Base-by-base conservation (phyloP, 2,329 filamentous ascomycete species). In the Phoma sp. region DNA sequence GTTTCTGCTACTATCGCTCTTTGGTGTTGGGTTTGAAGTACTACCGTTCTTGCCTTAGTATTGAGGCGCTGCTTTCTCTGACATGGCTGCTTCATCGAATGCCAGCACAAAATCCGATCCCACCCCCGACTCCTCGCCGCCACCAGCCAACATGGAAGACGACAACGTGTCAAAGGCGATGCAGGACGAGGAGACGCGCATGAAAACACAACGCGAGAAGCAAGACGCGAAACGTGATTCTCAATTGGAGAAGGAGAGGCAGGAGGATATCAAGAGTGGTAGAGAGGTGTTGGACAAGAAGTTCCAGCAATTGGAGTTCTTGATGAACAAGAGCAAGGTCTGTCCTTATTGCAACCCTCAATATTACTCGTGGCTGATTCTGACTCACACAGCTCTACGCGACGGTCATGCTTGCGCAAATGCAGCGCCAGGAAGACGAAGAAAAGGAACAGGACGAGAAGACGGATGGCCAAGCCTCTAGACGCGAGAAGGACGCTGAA, bases 321-420 rank as follows among this genome's bases (percentile, higher is more conserved):
- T 82, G 55, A 76, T 82, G 63, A 82, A 78, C 52, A 81, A 82
- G 66, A 81, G 79, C 70, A 82, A 82, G 71, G 72, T 75, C 4
- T 47, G 61, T 35, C n/a, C 8, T 31, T 6, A 15, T 13, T 31
- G 10, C 15, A 13, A 13, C 12, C 29, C 3, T 31, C 12, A 13
- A 10, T 12, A 2, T 6, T 15, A 15, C 15, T 15, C 12, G 4
- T 4, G 4, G 29, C 57, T 67, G 33, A 67, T 31, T 33, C 38
- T 8, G 1, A 41, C 12, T 15, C 36, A 4, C 35, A 46, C 39
- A 75, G 74, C 69, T 82, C 17, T 82, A 81, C 51, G 80, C 78
- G 32, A 76, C 77, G 2, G 81, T 82, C 41, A 82, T 82, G 80
- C 72, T 82, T 25, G 71, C 78, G 54, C 80, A 82, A 63, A 82